A percentile compares a stretch with the other conserved stretches of the same genome.
phyloP scores from a whole-genome alignment of 2,329 filamentous ascomycete genomes.

The Fusarium sp. region DNA sequence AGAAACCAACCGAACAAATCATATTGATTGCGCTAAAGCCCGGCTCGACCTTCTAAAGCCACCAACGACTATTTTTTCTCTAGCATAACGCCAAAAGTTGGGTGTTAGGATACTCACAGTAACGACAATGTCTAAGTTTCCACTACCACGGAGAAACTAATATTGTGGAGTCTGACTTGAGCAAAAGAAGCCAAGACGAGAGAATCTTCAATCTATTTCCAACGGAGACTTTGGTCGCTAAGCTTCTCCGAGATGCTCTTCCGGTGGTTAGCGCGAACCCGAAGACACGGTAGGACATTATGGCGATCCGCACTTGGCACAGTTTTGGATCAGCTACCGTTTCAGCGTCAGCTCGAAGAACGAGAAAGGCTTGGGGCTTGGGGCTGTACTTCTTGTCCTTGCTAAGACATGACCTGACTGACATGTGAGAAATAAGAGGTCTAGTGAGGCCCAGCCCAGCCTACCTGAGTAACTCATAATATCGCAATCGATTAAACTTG shows the following conservation, averaged over 20 bases:
- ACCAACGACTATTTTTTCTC: slow-evolving; percentile 1
- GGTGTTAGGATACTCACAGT: slow-evolving; percentile 15
- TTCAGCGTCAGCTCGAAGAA: slow-evolving; percentile 46
- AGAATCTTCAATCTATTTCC: slow-evolving; percentile 24
- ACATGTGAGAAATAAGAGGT: neutral
- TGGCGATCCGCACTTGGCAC: slow-evolving; percentile 20
- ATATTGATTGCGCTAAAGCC: neutral
- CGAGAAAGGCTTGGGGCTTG: neutral
- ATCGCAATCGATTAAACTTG: neutral
- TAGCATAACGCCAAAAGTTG: slow-evolving; percentile 21
- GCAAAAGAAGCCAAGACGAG: slow-evolving; percentile 7
- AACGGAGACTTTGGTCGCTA: slow-evolving; percentile 17
- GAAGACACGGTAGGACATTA: slow-evolving; percentile 37
- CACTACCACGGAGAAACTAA: neutral
- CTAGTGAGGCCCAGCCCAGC: neutral
- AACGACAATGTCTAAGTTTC: slow-evolving; percentile 8
- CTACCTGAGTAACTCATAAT: neutral
- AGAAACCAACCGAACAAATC: slow-evolving; percentile 2
- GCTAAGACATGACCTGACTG: neutral
- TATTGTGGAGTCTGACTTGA: neutral
- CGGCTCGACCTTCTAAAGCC: slow-evolving; percentile 1
- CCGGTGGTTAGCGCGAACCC: slow-evolving; percentile 25
- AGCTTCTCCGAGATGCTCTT: slow-evolving; percentile 23
- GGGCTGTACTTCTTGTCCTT: neutral
- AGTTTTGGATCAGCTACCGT: slow-evolving; percentile 39